Base-by-base conservation (phyloP, 345 rosid genomes). In the Pistacia integerrima region DNA sequence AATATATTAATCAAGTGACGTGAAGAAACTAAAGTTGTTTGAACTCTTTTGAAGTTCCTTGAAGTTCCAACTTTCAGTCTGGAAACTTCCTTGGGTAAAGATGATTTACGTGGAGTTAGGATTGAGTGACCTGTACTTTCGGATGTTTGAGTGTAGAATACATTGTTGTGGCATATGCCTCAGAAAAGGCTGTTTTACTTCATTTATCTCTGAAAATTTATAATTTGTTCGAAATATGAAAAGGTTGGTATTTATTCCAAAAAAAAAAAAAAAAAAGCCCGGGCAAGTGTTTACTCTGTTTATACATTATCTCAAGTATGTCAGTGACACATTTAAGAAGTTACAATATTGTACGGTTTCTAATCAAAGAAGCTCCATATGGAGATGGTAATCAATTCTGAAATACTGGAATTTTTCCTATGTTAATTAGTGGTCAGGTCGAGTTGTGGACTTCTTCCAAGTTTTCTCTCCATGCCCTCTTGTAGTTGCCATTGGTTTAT, bases 11-110 rank as follows among this genome's bases (percentile, higher is more conserved):
- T 48, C 17, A 17, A 69, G 16, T 6, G 60, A 5, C 16, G 28
- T 17, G 16, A 6, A 25, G 44, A 60, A 60, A 57, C 9, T 22
- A 28, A 72, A 22, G 28, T 72, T 22, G 33, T 73, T 61, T 28
- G 33, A 62, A 18, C 49, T 49, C 33, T 30, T n/a, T 49, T 51
- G 54, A 54, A 22, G 41, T 73, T 52, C 56, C 76, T 49, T 51
- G 54, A 54, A 22, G 41, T 74, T 52, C 56, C 76, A 20, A n/a
- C 49, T 74, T 64, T 49, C 44, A 6, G 35, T 74, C 5, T n/a
- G 69, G 49, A 63, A 33, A 61, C 69, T 16, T 18, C 49, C 13
- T 11, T 18, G 33, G 25, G 60, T 62, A 11, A 62, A 49, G 67
- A 60, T 73, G 44, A 11, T 48, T 30, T 46, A 5, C 46, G 11